Percentiles rank a stretch among this genome's conserved stretches.
Evolutionary conservation across 306 rosid genomes (phyloP).

Genomic region (Quercus aquifolioides): DNA sequence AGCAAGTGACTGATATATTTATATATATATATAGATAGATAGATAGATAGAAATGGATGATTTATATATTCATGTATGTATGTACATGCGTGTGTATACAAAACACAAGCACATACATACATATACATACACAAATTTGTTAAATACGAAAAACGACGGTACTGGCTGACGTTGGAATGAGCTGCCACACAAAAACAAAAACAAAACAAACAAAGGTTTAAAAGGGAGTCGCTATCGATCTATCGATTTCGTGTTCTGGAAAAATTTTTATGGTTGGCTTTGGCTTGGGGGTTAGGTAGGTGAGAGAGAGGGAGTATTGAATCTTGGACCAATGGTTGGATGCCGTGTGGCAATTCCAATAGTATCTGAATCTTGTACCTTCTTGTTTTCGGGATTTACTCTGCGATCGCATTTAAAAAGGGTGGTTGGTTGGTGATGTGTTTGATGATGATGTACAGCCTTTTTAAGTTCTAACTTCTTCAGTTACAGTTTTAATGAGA

Average conservation of each 20-base stretch:
- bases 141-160: not conserved
- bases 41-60: too few relatives aligned
- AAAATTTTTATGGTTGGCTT: not conserved
- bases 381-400: not conserved
- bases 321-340: not conserved
- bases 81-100: slow-evolving; percentile 3
- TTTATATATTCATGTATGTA: too few relatives aligned
- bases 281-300: not conserved
- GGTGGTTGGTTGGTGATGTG: too few relatives aligned
- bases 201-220: too few relatives aligned
- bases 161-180: slow-evolving; percentile 11
- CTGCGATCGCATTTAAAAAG: not conserved
- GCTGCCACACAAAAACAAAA: not conserved
- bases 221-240: not conserved
- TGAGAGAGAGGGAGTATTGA: too few relatives aligned
- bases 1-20: too few relatives aligned
- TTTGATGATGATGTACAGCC: too few relatives aligned
- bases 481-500: too few relatives aligned
- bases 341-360: not conserved
- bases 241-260: too few relatives aligned
- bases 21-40: too few relatives aligned
- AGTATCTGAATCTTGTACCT: not conserved
- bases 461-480: too few relatives aligned
- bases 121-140: not conserved
- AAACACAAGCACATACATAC: not conserved